phyloP scores from a whole-genome alignment of 768 basidiomycete species.

The Russula sp. region DNA sequence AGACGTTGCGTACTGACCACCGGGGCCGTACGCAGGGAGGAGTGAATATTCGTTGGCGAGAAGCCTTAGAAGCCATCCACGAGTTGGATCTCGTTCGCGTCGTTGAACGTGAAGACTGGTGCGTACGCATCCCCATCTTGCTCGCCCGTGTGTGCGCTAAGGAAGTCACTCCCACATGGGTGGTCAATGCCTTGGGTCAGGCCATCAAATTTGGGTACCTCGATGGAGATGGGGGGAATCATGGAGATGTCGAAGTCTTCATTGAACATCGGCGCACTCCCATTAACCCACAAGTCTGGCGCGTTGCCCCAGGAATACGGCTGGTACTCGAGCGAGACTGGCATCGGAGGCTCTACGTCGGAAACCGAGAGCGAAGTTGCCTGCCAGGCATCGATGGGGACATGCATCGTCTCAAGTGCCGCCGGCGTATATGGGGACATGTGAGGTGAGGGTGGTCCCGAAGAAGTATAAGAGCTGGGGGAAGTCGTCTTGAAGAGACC shows the following conservation, averaged over 20 bases:
- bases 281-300: conserved; percentile 38
- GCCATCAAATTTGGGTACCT: conserved; percentile 46
- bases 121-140: conserved; percentile 25
- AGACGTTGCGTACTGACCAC: conserved; percentile 19
- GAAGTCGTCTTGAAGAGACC: conserved; percentile 22
- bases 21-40: conserved; percentile 16
- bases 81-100: conserved; percentile 18
- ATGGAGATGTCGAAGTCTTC: conserved; percentile 67
- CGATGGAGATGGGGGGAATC: conserved; percentile 64
- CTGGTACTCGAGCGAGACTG: conserved; percentile 32
- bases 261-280: conserved; percentile 43
- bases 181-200: conserved; percentile 12
- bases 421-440: conserved; percentile 25
- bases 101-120: conserved; percentile 29
- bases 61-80: conserved; percentile 22
- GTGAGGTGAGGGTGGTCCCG: conserved; percentile 27
- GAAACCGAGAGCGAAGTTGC: conserved; percentile 27
- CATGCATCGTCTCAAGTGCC: conserved; percentile 26
- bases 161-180: conserved; percentile 17
- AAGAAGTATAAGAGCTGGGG: conserved; percentile 25
- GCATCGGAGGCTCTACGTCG: conserved; percentile 32
- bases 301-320: conserved; percentile 37
- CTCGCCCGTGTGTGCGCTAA: conserved; percentile 1
- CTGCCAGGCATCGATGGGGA: conserved; percentile 29
- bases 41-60: background rate